Percentiles rank a stretch among this genome's conserved stretches.
These are phyloP conservation scores for Arachis hypogaea DNA, from an alignment of 306 rosid genomes.

Conservation along the genomic window DNA sequence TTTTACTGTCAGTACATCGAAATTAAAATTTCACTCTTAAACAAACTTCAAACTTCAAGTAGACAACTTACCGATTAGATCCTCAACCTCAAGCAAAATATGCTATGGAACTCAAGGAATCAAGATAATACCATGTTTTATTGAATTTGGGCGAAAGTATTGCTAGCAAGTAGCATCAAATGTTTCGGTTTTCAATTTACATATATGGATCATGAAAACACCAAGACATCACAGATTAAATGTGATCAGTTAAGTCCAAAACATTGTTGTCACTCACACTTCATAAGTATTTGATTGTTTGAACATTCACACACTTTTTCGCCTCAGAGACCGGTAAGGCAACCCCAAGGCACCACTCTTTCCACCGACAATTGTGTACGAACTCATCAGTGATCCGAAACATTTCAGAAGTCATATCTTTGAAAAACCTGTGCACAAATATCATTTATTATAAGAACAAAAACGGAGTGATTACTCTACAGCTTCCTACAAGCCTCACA, in stretches of 20 bases:
- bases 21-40: not conserved
- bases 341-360: not conserved
- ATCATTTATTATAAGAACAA: conserved; percentile 9
- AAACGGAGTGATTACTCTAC: conserved; percentile 4
- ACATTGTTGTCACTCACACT: conserved; percentile 14
- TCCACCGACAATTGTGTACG: no score
- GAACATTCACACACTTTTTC: conserved; percentile 30
- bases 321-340: conserved; percentile 22
- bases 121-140: conserved; percentile 10
- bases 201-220: conserved; percentile 11
- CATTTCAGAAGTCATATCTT: conserved; percentile 27
- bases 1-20: no score
- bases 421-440: conserved; percentile 11
- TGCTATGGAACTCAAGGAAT: not conserved
- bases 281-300: conserved; percentile 10
- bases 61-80: not conserved
- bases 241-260: conserved; percentile 4
- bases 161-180: conserved; percentile 23
- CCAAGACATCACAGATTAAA: conserved; percentile 1
- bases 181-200: conserved; percentile 19
- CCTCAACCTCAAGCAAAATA: not conserved
- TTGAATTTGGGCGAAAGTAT: conserved; percentile 19
- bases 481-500: conserved; percentile 6
- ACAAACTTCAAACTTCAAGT: not conserved
- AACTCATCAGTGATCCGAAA: not conserved